Conservation (phyloP, 306 rosid species). For the Vigna trinervia region DNA sequence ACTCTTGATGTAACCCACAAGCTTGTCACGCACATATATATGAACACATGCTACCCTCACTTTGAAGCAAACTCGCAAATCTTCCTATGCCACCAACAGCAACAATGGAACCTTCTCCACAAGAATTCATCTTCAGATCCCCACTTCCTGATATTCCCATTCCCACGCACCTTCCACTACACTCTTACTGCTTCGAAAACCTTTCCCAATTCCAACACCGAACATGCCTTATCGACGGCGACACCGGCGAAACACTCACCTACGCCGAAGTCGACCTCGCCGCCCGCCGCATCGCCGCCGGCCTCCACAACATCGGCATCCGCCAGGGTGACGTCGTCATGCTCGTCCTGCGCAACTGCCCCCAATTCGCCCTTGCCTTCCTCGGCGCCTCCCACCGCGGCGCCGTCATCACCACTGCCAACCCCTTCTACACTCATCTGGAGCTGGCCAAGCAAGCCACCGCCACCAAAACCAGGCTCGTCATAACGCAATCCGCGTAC, state of each 20-base stretch:
- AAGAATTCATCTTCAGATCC: conserved; percentile 71
- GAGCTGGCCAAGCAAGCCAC: conserved; percentile 68
- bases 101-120: not conserved
- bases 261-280: conserved; percentile 66
- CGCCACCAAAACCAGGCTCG: conserved; percentile 58
- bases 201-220: conserved; percentile 58
- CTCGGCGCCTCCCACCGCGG: conserved; percentile 73
- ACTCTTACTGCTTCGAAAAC: conserved; percentile 74
- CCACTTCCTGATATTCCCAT: conserved; percentile 80
- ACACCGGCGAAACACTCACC: conserved; percentile 56
- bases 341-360: conserved; percentile 84
- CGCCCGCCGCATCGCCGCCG: conserved; percentile 62
- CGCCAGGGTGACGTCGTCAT: conserved; percentile 73
- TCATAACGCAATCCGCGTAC: conserved; percentile 60
- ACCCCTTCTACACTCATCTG: conserved; percentile 67
- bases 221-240: conserved; percentile 73
- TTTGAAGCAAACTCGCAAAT: not conserved
- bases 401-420: conserved; percentile 68
- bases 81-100: not conserved
- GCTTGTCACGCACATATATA: not conserved
- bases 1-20: not conserved
- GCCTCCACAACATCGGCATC: conserved; percentile 63
- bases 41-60: not conserved
- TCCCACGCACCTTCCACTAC: conserved; percentile 79
- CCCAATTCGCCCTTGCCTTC: conserved; percentile 72